Base-by-base conservation (phyloP, 2,329 filamentous ascomycete species). In the Trichoderma cornu-damae region DNA sequence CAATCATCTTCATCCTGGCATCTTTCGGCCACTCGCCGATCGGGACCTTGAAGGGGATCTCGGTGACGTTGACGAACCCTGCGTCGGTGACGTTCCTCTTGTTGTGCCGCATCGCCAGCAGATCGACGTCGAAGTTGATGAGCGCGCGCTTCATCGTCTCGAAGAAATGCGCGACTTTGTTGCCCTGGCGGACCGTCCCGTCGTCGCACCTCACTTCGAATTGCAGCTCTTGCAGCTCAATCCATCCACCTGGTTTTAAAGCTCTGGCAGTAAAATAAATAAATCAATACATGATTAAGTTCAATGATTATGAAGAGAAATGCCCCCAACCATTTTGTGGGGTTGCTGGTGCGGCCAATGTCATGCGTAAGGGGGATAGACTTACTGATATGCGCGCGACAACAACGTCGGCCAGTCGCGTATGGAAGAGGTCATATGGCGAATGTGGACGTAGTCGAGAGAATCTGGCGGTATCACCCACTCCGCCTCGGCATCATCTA, bases 11-110 rank as follows among this genome's bases (percentile, higher is more conserved):
- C 40, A 78, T 69, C 12, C 70, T 73, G 18, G 70, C 66, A 49
- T 81, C 75, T 48, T 68, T 73, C 0, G 78, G 70, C 79, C 79
- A 82, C 0, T 68, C 66, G 14, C 75, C 77, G 6, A 77, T 71
- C 0, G 79, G 79, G 8, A 80, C 68, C 63, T 79, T 76, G 61
- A 72, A 70, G 6, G 69, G 67, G 16, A 67, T 63, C 26, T 73
- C 70, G 3, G 65, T 64, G 3, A 78, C 66, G 53, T 77, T 72
- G 16, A 70, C 64, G 46, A 75, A 79, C 0, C 76, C 77, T 1
- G 73, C 72, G 4, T 66, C 64, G 7, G 51, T 30, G 3, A 72
- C 48, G n/a, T 63, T 60, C 7, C 67, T 62, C 11, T 65, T 64
- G 50, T 67, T 65, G 35, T 66, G 66, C n/a, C 66, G 63, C 20